These are phyloP conservation scores for Melaleuca quinquenervia DNA, from an alignment of 345 rosid genomes.

Conservation along the genomic window DNA sequence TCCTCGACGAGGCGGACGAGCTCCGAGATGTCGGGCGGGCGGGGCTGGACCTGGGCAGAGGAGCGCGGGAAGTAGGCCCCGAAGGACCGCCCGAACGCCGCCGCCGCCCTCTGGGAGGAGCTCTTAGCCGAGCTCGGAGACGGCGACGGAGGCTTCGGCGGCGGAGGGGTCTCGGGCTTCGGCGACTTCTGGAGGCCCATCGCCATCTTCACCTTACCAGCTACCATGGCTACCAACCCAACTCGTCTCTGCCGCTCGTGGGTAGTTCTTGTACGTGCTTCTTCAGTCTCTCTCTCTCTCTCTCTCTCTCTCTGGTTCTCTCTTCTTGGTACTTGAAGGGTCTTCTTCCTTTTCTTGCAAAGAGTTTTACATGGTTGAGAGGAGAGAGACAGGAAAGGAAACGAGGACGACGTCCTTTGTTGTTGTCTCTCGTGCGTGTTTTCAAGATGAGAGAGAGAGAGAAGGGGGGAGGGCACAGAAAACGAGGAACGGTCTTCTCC, in stretches of 20 bases:
- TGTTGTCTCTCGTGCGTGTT: not conserved
- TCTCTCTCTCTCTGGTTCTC: not conserved
- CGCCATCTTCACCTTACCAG: constrained; percentile 73
- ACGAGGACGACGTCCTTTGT: not conserved
- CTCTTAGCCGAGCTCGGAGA: constrained; percentile 14
- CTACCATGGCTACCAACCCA: constrained; percentile 40
- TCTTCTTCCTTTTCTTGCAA: not conserved
- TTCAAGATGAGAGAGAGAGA: not conserved
- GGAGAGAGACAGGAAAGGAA: not conserved
- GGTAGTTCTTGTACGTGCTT: not conserved
- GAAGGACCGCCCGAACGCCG: constrained; percentile 57
- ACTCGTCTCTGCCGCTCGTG: not conserved
- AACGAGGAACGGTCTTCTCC: constrained; percentile 68
- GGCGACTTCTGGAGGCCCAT: constrained; percentile 87
- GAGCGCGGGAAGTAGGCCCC: constrained; percentile 93
- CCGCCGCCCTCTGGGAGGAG: constrained; percentile 10
- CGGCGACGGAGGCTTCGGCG: constrained; percentile 26
- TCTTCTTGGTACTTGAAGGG: not conserved
- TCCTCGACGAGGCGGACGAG: constrained; percentile 69
- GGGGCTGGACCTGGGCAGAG: constrained; percentile 94
- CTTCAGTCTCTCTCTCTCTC: not conserved
- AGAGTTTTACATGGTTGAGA: too few species aligned
- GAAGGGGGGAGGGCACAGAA: constrained; percentile 10
- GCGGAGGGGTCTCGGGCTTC: constrained; percentile 12
- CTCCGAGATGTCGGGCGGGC: constrained; percentile 63